Conservation (phyloP, 2,329 filamentous ascomycete species). For the Ceratocystis ficicola region DNA sequence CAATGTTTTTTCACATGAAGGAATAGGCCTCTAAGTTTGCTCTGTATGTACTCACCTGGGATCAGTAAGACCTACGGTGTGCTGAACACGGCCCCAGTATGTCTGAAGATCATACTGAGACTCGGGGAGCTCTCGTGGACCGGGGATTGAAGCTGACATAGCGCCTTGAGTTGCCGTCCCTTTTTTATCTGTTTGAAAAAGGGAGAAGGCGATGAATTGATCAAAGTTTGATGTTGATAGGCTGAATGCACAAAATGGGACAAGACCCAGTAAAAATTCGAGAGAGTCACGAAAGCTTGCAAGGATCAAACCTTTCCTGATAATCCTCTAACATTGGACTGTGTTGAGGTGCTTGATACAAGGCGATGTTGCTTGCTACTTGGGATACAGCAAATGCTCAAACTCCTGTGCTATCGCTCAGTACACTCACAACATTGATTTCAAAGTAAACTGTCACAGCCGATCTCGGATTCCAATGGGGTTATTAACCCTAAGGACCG, state of each 20-base stretch:
- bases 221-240: neutral
- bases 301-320: conserved; percentile 3
- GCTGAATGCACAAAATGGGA: neutral
- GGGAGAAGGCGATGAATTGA: neutral
- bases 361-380: neutral
- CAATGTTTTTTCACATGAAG: neutral
- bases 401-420: neutral
- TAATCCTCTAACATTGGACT: neutral
- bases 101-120: conserved; percentile 88
- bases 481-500: neutral
- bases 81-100: conserved; percentile 88
- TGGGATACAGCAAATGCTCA: neutral
- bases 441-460: neutral
- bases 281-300: neutral
- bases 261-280: conserved; percentile 9
- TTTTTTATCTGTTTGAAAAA: neutral
- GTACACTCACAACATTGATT: neutral
- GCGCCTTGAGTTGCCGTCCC: neutral
- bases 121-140: conserved; percentile 67
- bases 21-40: neutral
- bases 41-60: conserved; percentile 60
- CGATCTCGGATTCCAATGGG: neutral
- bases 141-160: conserved; percentile 56
- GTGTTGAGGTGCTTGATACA: neutral
- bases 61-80: conserved; percentile 82